phyloP scores from a whole-genome alignment of 306 rosid genomes.

The Castanopsis chinensis region DNA sequence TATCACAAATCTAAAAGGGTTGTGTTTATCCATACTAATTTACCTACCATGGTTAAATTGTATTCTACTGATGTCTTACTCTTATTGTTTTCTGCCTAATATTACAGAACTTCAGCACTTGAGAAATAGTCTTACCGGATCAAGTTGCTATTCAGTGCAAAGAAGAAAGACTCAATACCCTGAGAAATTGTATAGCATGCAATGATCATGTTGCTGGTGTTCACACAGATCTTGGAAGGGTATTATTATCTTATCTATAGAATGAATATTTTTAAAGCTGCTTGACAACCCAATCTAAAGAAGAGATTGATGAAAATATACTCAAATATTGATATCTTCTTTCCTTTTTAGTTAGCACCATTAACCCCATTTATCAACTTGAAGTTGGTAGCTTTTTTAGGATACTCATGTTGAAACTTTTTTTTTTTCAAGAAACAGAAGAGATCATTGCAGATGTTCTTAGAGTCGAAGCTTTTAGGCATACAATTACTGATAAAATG shows the following conservation, averaged over 20 bases:
- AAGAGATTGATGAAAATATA: background rate
- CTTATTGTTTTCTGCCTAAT: slow-evolving; percentile 6
- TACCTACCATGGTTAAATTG: background rate
- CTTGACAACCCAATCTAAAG: background rate
- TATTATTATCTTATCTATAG: slow-evolving; percentile 14
- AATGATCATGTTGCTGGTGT: slow-evolving; percentile 91
- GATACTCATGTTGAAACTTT: slow-evolving; percentile 12
- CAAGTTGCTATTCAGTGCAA: slow-evolving; percentile 81
- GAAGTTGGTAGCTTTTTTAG: background rate
- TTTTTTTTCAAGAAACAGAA: slow-evolving; percentile 74
- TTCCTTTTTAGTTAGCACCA: no score
- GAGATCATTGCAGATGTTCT: slow-evolving; percentile 92
- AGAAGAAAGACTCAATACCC: slow-evolving; percentile 84
- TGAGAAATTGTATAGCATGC: slow-evolving; percentile 91
- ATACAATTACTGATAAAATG: slow-evolving; percentile 83
- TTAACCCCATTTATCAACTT: no score
- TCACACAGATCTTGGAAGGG: slow-evolving; percentile 94
- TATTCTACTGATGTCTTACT: slow-evolving; percentile 2
- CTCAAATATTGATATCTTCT: no score
- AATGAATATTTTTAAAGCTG: background rate
- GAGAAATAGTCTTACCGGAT: slow-evolving; percentile 92
- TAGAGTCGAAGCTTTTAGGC: slow-evolving; percentile 94
- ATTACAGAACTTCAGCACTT: slow-evolving; percentile 85
- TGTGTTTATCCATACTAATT: background rate
- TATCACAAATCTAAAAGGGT: background rate